Evolutionary conservation across 257 asterid species (phyloP), one percentile per base, ranked within the genome.

Genomic region (Misopates orontium): DNA sequence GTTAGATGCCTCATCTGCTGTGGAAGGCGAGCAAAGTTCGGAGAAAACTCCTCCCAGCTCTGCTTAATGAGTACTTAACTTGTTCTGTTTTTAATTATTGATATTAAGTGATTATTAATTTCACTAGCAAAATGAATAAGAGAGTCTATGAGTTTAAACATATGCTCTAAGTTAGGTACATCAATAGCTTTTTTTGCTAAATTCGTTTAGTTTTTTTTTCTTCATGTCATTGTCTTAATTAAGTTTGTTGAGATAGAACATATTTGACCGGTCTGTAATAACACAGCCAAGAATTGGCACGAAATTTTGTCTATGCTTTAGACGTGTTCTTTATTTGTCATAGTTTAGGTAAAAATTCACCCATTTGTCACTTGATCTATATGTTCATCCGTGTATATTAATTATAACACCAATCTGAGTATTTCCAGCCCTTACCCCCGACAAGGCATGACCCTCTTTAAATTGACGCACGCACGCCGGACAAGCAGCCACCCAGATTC

Each of bases 41-140:
- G 78, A 78, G 70, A 78, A 59, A 56, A 78, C 75, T 54, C 28
- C 83, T 67, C 55, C 68, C 31, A 8, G 51, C 25, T 20, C 39
- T 36, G 67, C 66, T 54, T 83, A 70, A 78, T 52, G 48, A 67
- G 57, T 54, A 45, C 53, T 13, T 32, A 28, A 13, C 18, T 51
- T 18, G 18, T 40, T 52, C 19, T 8, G 20, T n/a, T 59, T 48
- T 45, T 54, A 23, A 54, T 42, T 28, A 47, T 42, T 45, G 7
- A 44, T 71, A 49, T 16, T 49, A 42, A 67, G 17, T 23, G 22
- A 40, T 47, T 56, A 23, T 17, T 65, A 47, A 19, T 55, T 23
- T 28, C 16, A 21, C 36, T 20, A 52, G 50, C 22, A 57, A 22
- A 47, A 44, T 59, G 68, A 78, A 81, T 81, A 79, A 85, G 56